These are phyloP conservation scores for Chrysanthemum seticuspe DNA, from an alignment of 129 eudicot genomes.

Conservation along the genomic window DNA sequence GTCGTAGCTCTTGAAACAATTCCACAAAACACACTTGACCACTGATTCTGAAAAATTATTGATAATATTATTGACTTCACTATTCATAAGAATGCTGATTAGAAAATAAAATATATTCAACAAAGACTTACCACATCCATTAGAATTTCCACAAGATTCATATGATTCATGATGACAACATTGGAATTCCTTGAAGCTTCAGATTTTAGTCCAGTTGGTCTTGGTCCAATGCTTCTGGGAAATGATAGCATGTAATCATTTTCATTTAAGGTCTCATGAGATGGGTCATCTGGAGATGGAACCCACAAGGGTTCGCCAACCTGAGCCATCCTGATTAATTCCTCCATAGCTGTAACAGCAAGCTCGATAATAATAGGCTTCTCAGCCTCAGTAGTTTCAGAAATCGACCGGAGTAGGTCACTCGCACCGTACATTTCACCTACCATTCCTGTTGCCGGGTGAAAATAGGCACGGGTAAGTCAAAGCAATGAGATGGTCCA, in stretches of 20 bases:
- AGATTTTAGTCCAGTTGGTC: slow-evolving; percentile 69
- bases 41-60: slow-evolving; percentile 58
- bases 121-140: slow-evolving; percentile 83
- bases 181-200: slow-evolving; percentile 85
- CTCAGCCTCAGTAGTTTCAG: slow-evolving; percentile 68
- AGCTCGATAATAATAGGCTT: slow-evolving; percentile 85
- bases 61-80: slow-evolving; percentile 1
- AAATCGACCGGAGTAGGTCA: slow-evolving; percentile 61
- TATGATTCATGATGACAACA: slow-evolving; percentile 94
- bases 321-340: slow-evolving; percentile 80
- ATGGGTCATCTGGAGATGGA: slow-evolving; percentile 45
- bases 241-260: slow-evolving; percentile 73
- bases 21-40: slow-evolving; percentile 82
- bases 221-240: slow-evolving; percentile 85
- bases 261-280: slow-evolving; percentile 57
- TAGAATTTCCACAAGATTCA: slow-evolving; percentile 76
- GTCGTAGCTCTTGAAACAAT: slow-evolving; percentile 94
- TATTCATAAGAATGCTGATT: background rate
- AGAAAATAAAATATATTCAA: background rate
- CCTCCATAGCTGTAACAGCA: slow-evolving; percentile 98
- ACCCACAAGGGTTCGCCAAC: slow-evolving; percentile 84
- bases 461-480: slow-evolving; percentile 57
- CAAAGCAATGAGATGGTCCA: slow-evolving; percentile 62
- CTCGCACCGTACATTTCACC: slow-evolving; percentile 72
- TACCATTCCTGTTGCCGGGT: slow-evolving; percentile 55